Conservation (phyloP, 2,329 filamentous ascomycete species). For the Trichoderma sp. region DNA sequence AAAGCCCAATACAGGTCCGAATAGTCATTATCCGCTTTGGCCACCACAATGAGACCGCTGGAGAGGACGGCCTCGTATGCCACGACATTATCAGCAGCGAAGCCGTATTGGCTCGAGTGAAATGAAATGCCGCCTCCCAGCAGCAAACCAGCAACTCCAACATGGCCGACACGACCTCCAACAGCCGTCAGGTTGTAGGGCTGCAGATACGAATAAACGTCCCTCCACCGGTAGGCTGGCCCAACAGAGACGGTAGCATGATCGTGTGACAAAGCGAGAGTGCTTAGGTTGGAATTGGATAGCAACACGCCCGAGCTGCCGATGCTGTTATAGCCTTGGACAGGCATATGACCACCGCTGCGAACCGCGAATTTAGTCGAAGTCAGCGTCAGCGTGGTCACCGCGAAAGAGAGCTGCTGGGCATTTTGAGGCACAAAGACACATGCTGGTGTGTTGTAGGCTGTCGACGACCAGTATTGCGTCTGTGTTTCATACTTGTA, state of each 20-base stretch:
- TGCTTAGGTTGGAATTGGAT: constrained; percentile 27
- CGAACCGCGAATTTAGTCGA: constrained; percentile 30
- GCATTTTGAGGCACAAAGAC: not conserved
- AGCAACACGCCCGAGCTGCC: constrained; percentile 27
- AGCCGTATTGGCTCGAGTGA: constrained; percentile 46
- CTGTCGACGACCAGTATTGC: constrained; percentile 8
- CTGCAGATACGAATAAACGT: constrained; percentile 34
- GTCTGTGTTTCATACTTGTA: constrained; percentile 14
- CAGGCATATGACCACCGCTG: constrained; percentile 28
- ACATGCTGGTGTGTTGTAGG: constrained; percentile 6
- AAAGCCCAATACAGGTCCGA: constrained; percentile 51
- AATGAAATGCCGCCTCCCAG: constrained; percentile 38
- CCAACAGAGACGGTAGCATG: constrained; percentile 48
- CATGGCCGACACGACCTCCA: constrained; percentile 48
- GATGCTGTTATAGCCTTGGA: constrained; percentile 30
- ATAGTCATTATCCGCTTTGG: constrained; percentile 40
- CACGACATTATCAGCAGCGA: constrained; percentile 51
- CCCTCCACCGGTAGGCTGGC: constrained; percentile 48
- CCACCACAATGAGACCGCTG: constrained; percentile 49
- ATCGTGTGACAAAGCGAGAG: constrained; percentile 28
- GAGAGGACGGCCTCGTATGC: constrained; percentile 55
- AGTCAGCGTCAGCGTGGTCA: not conserved
- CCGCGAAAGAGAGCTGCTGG: not conserved
- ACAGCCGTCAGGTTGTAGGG: constrained; percentile 45
- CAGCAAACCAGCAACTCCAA: constrained; percentile 39